Evolutionary conservation across 164 flowering plant genomes (phyloP).

Genomic region (Kingdonia uniflora): DNA sequence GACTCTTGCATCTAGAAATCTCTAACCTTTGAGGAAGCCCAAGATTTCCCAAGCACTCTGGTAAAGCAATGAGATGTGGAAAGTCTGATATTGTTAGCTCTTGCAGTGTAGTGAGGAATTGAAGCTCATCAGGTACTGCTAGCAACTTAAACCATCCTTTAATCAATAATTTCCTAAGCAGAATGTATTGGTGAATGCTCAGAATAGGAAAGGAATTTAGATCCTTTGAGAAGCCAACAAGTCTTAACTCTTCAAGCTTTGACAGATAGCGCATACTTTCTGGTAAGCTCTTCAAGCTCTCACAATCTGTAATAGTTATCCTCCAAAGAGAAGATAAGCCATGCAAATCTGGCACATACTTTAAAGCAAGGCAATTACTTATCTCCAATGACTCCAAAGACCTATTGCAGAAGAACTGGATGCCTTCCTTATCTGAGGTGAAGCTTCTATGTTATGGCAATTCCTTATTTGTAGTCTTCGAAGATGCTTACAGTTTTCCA

Average conservation of each 20-base stretch:
- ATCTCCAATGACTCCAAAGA: not conserved
- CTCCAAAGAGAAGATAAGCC: not conserved
- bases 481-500: not conserved
- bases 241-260: not conserved
- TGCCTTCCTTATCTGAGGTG: not conserved
- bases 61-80: slow-evolving; percentile 7
- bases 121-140: slow-evolving; percentile 9
- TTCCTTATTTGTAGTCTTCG: not conserved
- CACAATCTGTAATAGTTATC: not conserved
- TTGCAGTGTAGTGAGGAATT: not conserved
- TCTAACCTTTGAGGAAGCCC: slow-evolving; percentile 7
- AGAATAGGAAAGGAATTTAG: not conserved
- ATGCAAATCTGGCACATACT: not conserved
- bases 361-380: not conserved
- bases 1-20: slow-evolving; percentile 11
- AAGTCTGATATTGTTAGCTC: not conserved
- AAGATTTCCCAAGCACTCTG: slow-evolving; percentile 13
- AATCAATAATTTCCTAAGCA: no score
- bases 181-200: no score
- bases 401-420: not conserved
- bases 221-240: not conserved
- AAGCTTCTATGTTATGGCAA: slow-evolving; percentile 1
- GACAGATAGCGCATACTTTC: not conserved
- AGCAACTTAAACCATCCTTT: no score
- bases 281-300: slow-evolving; percentile 1